Evolutionary conservation across 2,329 filamentous ascomycete species (phyloP), one percentile per base, ranked within the genome.

Genomic region (Verticillium alfalfae): DNA sequence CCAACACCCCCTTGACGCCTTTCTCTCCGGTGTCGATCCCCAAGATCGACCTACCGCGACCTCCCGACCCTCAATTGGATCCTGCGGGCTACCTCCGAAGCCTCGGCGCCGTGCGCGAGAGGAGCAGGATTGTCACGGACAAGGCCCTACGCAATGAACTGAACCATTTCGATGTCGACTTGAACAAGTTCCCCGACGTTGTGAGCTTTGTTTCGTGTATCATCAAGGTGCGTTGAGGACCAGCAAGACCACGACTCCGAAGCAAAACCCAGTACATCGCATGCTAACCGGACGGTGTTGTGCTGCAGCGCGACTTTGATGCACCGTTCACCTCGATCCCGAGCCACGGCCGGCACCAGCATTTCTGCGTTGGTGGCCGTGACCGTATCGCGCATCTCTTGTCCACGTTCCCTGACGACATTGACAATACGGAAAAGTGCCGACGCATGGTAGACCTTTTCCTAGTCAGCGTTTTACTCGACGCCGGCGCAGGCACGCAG

Each of bases 41-140:
- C 68, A 91, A 93, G 75, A 83, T 96, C 70, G 86, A 92, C 66
- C 84, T 98, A 57, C 91, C 94, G 58, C 89, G 87, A 70, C 88
- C 93, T 16, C 93, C 94, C 34, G 93, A 98, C 76, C 93, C 94
- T 70, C 84, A 89, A 65, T 82, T 94, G 68, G 92, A 98, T 73
- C 93, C 94, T 22, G 92, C 90, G 31, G 93, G 88, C 64, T 98
- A 98, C 76, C 84, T 99, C 70, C 88, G 91, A 72, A 97, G 93
- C 77, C 86, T 98, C 70, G 88, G 92, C 70, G 88, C 95, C 34
- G 92, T 99, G 34, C 85, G 95, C 65, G 92, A 97, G 70, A 81
- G 93, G 65, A 89, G 86, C 71, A 85, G 79, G 69, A 78, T 94
- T 66, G 82, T 97, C 59, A 83, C 91, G 64, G 85, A 91, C 65